Evolutionary conservation across 139 green algal species (phyloP), one percentile per base, ranked within the genome.

Genomic region (Eudorina sp.): DNA sequence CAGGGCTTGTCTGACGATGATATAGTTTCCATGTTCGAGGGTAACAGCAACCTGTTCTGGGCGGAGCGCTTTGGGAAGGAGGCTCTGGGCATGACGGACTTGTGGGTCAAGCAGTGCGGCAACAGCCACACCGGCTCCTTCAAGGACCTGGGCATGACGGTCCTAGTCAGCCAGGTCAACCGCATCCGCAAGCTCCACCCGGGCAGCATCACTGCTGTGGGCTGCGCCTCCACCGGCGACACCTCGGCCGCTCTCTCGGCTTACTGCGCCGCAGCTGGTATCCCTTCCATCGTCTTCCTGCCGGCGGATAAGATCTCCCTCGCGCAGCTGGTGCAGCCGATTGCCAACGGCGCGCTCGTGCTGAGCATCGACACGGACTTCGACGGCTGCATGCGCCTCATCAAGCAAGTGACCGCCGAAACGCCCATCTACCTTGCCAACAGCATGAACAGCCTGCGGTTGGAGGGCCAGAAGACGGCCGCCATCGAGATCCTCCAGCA

Each of bases 91-190:
- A 99, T 99, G 97, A 94, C 41, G 36, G 98, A 99, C 87, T 92
- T 99, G 83, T 99, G 98, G 98, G 98, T 99, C 14, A 99, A 99
- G 96, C 98, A 99, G 96, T 99, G 98, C 92, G 98, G 98, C 85
- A 99, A 99, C 96, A 97, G 92, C 79, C 98, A 99, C 93, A 99
- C 98, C 6, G 97, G 96, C 19, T 98, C 95, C 14, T 99, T 99
- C 95, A 99, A 99, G 96, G 98, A 99, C 91, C 94, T 99, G 82
- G 98, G 98, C 81, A 99, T 99, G 98, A 99, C 98, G 5, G 98
- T 98, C 84, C 94, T 99, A 53, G 98, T 99, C 43, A 96, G 89
- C 81, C 97, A 99, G 89, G 92, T 95, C 25, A 95, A 95, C 89
- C 78, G 86, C 76, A 94, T 99, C 86, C 93, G 97, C 82, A 98